Evolutionary conservation across 2,329 filamentous ascomycete genomes (phyloP), one percentile per base, ranked within the genome.

Genomic region (Paracoccidioides brasiliensis): DNA sequence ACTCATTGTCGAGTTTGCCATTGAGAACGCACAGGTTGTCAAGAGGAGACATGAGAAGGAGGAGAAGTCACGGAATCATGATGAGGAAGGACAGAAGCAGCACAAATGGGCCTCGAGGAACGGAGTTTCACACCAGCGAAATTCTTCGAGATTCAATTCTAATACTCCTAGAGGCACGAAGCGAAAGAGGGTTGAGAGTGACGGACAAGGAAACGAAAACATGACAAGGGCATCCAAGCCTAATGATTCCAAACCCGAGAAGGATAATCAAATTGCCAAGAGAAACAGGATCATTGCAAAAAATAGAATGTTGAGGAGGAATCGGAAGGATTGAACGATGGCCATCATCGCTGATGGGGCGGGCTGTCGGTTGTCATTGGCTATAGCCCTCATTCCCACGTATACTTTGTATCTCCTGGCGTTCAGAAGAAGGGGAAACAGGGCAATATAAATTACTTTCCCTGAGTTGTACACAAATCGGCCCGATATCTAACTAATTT

Each of bases 1-100:
- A 10, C 74, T 98, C 53, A 89, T 98, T 66, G 91, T 91, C 41
- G 94, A 98, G 70, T 98, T 98, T 68, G 90, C 93, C 22, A 95
- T 98, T 68, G 93, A 98, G 73, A 98, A 98, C 64, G 90, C 89
- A 0, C 90, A 96, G 66, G 93, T 98, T 0, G 85, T 98, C n/a
- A 80, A 84, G 62, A 80, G 93, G 60, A 80, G 94, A 55, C 80
- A 77, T 58, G 81, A 84, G 58, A 75, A 75, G 51, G 84, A 89
- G 66, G 70, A 73, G 53, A 81, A 81, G 60, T 73, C 77, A 4
- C 70, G 76, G 44, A 70, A 45, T 15, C 52, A 57, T 51, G 57
- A 53, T 33, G 57, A 41, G 52, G 44, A 68, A 67, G 62, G 64
- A 14, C 30, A 22, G 3, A 44, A 55, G 30, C 15, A 55, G 48